phyloP scores from a whole-genome alignment of 179 eudicot genomes.

The Beta corolliflora region DNA sequence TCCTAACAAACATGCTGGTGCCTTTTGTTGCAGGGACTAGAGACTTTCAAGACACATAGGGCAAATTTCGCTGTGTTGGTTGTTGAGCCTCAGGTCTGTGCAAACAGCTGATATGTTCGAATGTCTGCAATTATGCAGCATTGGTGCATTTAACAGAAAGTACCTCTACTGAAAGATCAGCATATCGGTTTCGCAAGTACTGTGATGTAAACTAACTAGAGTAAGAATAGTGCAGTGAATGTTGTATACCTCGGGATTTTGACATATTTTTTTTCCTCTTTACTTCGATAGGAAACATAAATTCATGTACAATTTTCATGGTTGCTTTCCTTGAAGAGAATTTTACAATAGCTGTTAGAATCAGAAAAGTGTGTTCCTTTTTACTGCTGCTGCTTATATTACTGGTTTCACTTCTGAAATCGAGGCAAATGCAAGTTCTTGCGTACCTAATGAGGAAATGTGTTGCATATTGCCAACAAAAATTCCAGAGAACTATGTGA shows the following conservation, averaged over 20 bases:
- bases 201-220: constrained; percentile 23
- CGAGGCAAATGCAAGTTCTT: background rate
- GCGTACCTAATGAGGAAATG: no score
- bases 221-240: background rate
- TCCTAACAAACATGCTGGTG: background rate
- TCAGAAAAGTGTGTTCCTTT: background rate
- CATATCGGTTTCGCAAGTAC: background rate
- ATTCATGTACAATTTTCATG: constrained; percentile 19
- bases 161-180: background rate
- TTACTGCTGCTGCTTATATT: background rate
- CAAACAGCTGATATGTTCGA: background rate
- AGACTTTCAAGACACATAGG: background rate
- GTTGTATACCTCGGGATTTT: constrained; percentile 7
- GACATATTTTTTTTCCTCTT: background rate
- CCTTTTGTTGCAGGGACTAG: constrained; percentile 37
- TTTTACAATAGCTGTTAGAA: constrained; percentile 4
- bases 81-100: constrained; percentile 4
- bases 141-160: background rate
- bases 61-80: background rate
- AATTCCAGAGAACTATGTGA: no score
- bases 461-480: no score
- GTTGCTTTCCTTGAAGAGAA: background rate
- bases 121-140: background rate
- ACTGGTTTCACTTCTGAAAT: background rate
- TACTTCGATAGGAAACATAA: background rate